phyloP scores from a whole-genome alignment of 129 eudicot species.

The Chrysanthemum seticuspe region DNA sequence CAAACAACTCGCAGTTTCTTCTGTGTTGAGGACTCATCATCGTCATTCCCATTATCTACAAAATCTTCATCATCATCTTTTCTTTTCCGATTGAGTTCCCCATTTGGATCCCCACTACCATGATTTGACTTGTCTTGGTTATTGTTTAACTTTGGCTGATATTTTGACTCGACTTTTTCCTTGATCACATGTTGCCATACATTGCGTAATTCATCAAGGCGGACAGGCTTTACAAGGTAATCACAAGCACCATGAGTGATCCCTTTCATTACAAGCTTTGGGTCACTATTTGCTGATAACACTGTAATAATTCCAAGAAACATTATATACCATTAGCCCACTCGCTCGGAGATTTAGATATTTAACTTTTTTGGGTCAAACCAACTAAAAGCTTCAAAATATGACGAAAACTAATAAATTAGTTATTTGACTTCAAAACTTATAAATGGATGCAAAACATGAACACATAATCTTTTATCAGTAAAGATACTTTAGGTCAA shows the following conservation, averaged over 20 bases:
- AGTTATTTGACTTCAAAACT: too few relatives aligned
- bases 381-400: not conserved
- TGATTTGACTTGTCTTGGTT: conserved; percentile 35
- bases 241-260: conserved; percentile 89
- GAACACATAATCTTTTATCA: too few relatives aligned
- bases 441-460: too few relatives aligned
- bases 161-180: conserved; percentile 32
- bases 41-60: conserved; percentile 52
- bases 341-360: not conserved
- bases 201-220: conserved; percentile 75
- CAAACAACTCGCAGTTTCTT: conserved; percentile 92
- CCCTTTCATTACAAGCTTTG: conserved; percentile 88
- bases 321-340: not conserved
- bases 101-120: conserved; percentile 51
- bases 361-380: conserved; percentile 14
- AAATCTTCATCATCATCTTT: conserved; percentile 60
- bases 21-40: conserved; percentile 57
- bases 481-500: too few relatives aligned
- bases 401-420: too few relatives aligned
- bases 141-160: too few relatives aligned
- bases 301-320: conserved; percentile 36
- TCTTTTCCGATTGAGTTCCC: conserved; percentile 55
- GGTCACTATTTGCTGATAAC: conserved; percentile 80
- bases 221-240: conserved; percentile 79
- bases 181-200: conserved; percentile 93